Evolutionary conservation across 164 flowering plant species (phyloP), one percentile per base, ranked within the genome.

Genomic region (Vitis cinerea): DNA sequence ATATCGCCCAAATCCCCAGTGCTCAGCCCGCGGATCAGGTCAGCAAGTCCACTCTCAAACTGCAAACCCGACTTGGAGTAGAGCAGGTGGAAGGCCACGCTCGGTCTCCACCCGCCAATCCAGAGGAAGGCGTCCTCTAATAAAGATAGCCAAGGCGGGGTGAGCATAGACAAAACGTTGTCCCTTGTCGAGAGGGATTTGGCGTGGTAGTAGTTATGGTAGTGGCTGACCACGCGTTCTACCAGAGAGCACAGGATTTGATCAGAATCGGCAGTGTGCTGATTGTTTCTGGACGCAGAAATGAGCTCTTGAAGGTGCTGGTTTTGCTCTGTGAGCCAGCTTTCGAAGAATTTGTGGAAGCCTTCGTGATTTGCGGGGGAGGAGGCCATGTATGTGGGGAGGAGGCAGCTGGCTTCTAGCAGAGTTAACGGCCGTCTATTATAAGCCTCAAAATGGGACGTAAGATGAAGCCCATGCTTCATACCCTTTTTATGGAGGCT

Each of bases 91-190:
- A 92, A 84, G 6, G 91, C 90, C 83, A 79, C 79, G 71, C 68
- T 83, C 15, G 95, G 95, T 10, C 97, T 67, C 91, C 92, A 92
- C 1, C 93, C 97, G 8, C 92, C 93, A 23, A 90, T 78, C 97
- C 97, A 92, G n/a, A 88, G 79, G 63, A 87, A 86, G 4, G 95
- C 88, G 62, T 84, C 85, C 74, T 92, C 93, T 0, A 92, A 78
- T 0, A 76, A 11, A 65, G 80, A 77, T 5, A 66, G 68, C 95
- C 97, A 92, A 4, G 82, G 3, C 1, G 95, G 95, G 4, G 85
- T 57, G 12, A 88, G 61, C 86, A 88, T 80, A 5, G 72, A 10
- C 1, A 85, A 16, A 11, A 84, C 83, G 64, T 88, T 79, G 0
- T 48, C 61, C 65, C 78, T 75, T 0, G 75, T 83, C 69, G 79